Evolutionary conservation across 257 asterid species (phyloP), one percentile per base, ranked within the genome.

Genomic region (Capsicum rhomboideum): DNA sequence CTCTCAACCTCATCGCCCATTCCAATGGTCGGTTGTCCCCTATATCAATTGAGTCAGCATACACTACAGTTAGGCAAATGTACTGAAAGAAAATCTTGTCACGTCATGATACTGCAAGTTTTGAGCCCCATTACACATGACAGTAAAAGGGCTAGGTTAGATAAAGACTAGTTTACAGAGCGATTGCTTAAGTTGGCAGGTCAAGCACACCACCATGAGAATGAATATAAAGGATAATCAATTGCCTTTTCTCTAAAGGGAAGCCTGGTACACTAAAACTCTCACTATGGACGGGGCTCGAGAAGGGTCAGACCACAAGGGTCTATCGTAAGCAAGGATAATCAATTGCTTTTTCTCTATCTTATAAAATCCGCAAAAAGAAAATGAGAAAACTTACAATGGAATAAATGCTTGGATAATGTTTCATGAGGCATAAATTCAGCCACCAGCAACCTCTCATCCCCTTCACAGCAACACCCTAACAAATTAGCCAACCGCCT

Each of bases 1-100:
- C 91, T 79, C 92, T 87, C 89, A 90, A 83, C 84, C 92, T 90
- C 91, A 90, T 87, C 18, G 91, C 69, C 91, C 92, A 90, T 82
- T 86, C 87, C 89, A 90, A 26, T 6, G 92, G 92, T 52, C 87
- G 89, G 56, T 82, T 84, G 29, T 88, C 91, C 92, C 91, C 90
- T 90, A 44, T 74, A 49, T 10, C 80, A 84, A 79, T 74, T 69
- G 28, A 68, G 58, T 72, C 54, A 66, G 67, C 77, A 31, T 8
- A 59, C 54, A 29, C n/a, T 26, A 21, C 8, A 26, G 61, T 75
- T 72, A 44, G 80, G n/a, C 13, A 49, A 75, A 8, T 23, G 13
- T 74, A 44, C 14, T 13, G 7, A 44, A 44, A 21, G 52, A 18
- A 67, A 16, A 69, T 69, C 53, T 69, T 37, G 54, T 71, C n/a